These are phyloP conservation scores for Backusella parvicylindrica DNA, from an alignment of 192 early-diverging fungal species.

Conservation along the genomic window DNA sequence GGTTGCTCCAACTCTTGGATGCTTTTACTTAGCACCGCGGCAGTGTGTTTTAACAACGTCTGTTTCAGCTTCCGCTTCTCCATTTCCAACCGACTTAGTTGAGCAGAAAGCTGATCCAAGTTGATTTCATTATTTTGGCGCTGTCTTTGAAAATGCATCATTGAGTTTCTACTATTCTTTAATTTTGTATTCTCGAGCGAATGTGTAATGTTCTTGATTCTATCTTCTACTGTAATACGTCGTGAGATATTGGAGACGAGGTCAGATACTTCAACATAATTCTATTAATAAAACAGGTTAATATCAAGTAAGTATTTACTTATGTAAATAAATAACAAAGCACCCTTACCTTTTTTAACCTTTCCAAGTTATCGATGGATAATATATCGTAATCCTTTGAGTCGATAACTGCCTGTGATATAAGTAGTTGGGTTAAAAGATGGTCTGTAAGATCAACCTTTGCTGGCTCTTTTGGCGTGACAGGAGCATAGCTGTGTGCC, in stretches of 20 bases:
- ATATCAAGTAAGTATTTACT: background rate
- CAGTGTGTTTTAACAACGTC: slow-evolving; percentile 49
- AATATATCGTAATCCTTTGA: slow-evolving; percentile 50
- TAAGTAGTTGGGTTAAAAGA: slow-evolving; percentile 28
- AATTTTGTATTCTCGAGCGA: background rate
- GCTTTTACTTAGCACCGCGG: slow-evolving; percentile 46
- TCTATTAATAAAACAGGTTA: background rate
- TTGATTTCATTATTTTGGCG: slow-evolving; percentile 41
- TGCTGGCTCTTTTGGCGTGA: background rate
- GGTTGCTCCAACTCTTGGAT: slow-evolving; percentile 38
- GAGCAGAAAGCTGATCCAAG: slow-evolving; percentile 46
- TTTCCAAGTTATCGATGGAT: slow-evolving; percentile 50
- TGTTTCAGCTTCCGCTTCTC: slow-evolving; percentile 43
- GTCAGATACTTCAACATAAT: background rate
- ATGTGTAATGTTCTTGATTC: background rate
- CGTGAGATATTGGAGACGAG: background rate
- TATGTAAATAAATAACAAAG: background rate
- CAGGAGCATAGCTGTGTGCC: background rate
- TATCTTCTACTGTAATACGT: slow-evolving; percentile 1
- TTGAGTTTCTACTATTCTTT: slow-evolving; percentile 4
- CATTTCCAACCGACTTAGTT: slow-evolving; percentile 44
- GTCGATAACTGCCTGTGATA: slow-evolving; percentile 55
- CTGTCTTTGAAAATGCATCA: background rate
- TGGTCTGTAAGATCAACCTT: background rate
- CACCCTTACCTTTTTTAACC: slow-evolving; percentile 52